These are phyloP conservation scores for Suillus plorans DNA, from an alignment of 768 basidiomycete species.

Conservation along the genomic window DNA sequence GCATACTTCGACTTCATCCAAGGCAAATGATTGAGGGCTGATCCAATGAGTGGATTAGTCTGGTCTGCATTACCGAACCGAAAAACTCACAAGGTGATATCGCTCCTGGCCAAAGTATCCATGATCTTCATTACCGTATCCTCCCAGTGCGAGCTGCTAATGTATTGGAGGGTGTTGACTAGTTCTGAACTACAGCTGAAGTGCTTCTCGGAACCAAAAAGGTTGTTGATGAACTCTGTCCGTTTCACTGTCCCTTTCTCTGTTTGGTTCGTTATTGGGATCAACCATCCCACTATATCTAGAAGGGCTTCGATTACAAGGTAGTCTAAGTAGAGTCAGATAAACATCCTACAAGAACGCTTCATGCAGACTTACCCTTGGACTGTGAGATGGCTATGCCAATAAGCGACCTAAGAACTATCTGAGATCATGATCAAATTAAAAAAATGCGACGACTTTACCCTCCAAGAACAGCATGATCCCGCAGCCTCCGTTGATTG, in stretches of 20 bases:
- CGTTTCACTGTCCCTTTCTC: constrained; percentile 37
- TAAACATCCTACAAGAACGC: background rate
- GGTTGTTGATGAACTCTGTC: constrained; percentile 48
- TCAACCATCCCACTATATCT: constrained; percentile 53
- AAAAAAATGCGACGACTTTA: constrained; percentile 21
- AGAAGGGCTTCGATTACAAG: constrained; percentile 57
- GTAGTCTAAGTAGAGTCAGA: constrained; percentile 40
- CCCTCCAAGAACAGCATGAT: constrained; percentile 48
- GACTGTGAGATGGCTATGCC: constrained; percentile 49
- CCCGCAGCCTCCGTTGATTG: constrained; percentile 49
- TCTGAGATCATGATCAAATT: constrained; percentile 1
- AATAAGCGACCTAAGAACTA: constrained; percentile 39
- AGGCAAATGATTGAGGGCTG: constrained; percentile 63
- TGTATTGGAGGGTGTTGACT: constrained; percentile 39
- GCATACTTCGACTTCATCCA: constrained; percentile 39
- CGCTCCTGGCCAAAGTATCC: constrained; percentile 43
- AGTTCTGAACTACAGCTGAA: constrained; percentile 40
- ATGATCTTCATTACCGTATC: constrained; percentile 47
- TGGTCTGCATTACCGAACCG: background rate
- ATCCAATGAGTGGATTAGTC: constrained; percentile 4
- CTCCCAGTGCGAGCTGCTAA: constrained; percentile 52
- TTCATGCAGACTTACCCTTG: constrained; percentile 37
- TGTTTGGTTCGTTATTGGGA: constrained; percentile 45
- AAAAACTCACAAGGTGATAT: constrained; percentile 47
- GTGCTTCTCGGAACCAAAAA: constrained; percentile 41